These are phyloP conservation scores for Heterococcus sp. DNA, from an alignment of 108 stramenopile genomes.

Conservation along the genomic window DNA sequence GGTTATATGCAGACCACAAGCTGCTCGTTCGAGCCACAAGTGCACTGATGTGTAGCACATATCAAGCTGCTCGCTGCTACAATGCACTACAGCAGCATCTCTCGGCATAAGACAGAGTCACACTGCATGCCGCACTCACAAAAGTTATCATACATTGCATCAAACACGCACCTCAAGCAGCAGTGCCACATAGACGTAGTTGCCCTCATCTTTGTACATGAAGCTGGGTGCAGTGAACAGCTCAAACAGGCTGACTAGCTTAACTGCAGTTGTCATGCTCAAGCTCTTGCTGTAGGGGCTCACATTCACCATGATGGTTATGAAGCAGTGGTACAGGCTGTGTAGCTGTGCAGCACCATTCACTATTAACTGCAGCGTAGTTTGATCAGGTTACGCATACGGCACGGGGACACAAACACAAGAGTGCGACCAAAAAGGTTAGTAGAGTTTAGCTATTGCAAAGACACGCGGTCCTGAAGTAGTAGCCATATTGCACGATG, in stretches of 20 bases:
- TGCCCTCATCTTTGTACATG: conserved; percentile 62
- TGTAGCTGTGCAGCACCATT: conserved; percentile 79
- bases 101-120: too few relatives aligned
- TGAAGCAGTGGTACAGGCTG: conserved; percentile 86
- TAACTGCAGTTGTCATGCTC: conserved; percentile 74
- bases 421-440: conserved; percentile 66
- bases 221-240: conserved; percentile 67
- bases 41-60: too few relatives aligned
- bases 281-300: conserved; percentile 86
- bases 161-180: conserved; percentile 70
- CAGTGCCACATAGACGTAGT: conserved; percentile 78
- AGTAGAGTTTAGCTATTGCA: too few relatives aligned
- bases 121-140: too few relatives aligned
- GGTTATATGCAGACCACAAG: too few relatives aligned
- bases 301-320: conserved; percentile 91
- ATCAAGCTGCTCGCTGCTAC: too few relatives aligned
- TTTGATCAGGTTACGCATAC: too few relatives aligned
- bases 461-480: too few relatives aligned
- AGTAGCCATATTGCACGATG: too few relatives aligned
- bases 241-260: conserved; percentile 90
- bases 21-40: too few relatives aligned
- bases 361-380: conserved; percentile 87
- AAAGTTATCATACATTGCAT: too few relatives aligned
- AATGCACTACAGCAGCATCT: too few relatives aligned
- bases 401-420: conserved; percentile 76